These are phyloP conservation scores for Exophiala sp. DNA, from an alignment of 2,329 filamentous ascomycete species.

Conservation along the genomic window DNA sequence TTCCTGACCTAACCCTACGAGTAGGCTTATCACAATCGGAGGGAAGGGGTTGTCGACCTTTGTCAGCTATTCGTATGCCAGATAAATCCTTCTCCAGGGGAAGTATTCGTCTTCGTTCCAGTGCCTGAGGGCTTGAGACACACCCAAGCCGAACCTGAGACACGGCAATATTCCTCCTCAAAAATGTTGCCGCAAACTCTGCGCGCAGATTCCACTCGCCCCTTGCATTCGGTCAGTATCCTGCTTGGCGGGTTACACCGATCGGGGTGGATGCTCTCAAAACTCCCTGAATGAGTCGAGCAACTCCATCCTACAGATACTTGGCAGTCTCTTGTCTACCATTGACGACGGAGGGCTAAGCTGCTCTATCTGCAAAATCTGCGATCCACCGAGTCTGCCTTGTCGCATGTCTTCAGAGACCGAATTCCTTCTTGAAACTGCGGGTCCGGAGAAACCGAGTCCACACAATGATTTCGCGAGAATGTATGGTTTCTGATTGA, in stretches of 20 bases:
- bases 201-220: neutral
- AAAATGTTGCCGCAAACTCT: neutral
- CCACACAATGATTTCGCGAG: neutral
- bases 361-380: too few relatives aligned
- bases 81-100: too few relatives aligned
- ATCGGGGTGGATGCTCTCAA: neutral
- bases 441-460: neutral
- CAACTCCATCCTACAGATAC: neutral
- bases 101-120: too few relatives aligned
- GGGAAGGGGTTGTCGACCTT: too few relatives aligned
- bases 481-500: too few relatives aligned
- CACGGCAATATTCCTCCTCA: neutral
- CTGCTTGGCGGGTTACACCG: neutral
- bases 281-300: neutral
- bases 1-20: too few relatives aligned
- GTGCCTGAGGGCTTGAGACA: neutral
- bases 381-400: neutral
- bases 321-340: neutral
- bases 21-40: too few relatives aligned
- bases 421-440: too few relatives aligned
- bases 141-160: slow-evolving; percentile 1
- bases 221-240: neutral
- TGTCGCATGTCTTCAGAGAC: neutral
- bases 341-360: neutral
- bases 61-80: too few relatives aligned